These are phyloP conservation scores for Hibiscus tridactylites DNA, from an alignment of 345 rosid genomes.

Conservation along the genomic window DNA sequence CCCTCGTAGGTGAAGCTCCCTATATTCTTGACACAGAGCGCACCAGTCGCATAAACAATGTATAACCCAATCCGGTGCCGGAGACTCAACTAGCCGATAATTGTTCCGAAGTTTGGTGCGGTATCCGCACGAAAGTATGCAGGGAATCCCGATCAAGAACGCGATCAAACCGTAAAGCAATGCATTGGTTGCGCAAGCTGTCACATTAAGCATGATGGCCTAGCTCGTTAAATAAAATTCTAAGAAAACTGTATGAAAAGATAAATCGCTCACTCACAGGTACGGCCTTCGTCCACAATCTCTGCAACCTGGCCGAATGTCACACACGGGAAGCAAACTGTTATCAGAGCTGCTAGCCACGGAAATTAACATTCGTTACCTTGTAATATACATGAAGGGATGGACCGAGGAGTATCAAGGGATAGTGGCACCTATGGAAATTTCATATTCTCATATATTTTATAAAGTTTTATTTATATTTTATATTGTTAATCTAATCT, in stretches of 20 bases:
- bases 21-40: too few relatives aligned
- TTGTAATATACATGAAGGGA: too few relatives aligned
- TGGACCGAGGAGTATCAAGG: too few relatives aligned
- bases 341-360: conserved; percentile 34
- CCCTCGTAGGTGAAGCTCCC: too few relatives aligned
- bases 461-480: too few relatives aligned
- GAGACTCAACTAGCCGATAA: too few relatives aligned
- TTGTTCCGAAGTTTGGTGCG: conserved; percentile 13
- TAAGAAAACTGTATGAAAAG: neutral
- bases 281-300: conserved; percentile 47
- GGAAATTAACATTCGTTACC: neutral
- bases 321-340: conserved; percentile 39
- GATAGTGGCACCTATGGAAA: too few relatives aligned
- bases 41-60: too few relatives aligned
- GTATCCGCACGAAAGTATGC: conserved; percentile 51
- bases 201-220: neutral
- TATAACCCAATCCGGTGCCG: too few relatives aligned
- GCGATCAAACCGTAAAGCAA: conserved; percentile 35
- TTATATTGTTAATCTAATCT: too few relatives aligned
- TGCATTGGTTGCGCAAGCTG: conserved; percentile 49
- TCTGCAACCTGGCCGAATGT: conserved; percentile 61
- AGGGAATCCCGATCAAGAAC: conserved; percentile 32
- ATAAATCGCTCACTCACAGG: conserved; percentile 27
- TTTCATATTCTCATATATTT: too few relatives aligned
- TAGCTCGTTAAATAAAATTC: neutral